Evolutionary conservation across 202 grass and related monocot genomes (phyloP).

Genomic region (Bolboschoenoplectus hybrid): DNA sequence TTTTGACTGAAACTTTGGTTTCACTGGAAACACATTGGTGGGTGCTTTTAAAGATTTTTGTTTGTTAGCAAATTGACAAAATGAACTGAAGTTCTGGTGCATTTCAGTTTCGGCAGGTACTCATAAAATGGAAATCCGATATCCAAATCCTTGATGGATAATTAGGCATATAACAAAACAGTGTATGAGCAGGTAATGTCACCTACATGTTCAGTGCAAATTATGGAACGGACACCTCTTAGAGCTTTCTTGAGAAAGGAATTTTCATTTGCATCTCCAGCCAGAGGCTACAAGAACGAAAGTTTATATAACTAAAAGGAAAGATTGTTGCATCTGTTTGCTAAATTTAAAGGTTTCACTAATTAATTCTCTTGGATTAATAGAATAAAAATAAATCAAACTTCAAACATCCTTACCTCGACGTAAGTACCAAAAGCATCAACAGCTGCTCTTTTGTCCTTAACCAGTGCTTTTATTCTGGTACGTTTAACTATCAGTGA

Average conservation of each 20-base stretch:
- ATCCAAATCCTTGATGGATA: background rate
- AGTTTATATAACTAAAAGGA: constrained; percentile 25
- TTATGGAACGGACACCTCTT: constrained; percentile 69
- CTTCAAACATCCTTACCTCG: constrained; percentile 48
- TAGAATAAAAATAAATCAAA: constrained; percentile 12
- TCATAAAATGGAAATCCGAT: background rate
- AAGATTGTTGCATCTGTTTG: background rate
- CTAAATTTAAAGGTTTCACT: background rate
- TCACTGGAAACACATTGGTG: background rate
- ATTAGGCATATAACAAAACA: background rate
- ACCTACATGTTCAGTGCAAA: constrained; percentile 76
- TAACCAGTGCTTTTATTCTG: constrained; percentile 91
- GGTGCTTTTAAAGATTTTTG: background rate
- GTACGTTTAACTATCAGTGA: constrained; percentile 80
- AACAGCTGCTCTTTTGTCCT: constrained; percentile 69
- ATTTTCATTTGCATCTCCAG: constrained; percentile 67
- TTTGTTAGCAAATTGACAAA: background rate
- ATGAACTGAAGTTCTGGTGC: background rate
- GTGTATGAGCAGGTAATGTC: background rate
- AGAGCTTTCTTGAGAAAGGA: constrained; percentile 73
- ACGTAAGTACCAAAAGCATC: constrained; percentile 93
- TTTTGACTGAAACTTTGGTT: background rate
- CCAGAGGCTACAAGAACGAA: constrained; percentile 59
- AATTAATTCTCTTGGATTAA: background rate
- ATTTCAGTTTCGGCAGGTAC: background rate